Percentiles rank a stretch among this genome's conserved stretches.
Evolutionary conservation across 257 asterid genomes (phyloP).

Genomic region (Coffea eugenioides): DNA sequence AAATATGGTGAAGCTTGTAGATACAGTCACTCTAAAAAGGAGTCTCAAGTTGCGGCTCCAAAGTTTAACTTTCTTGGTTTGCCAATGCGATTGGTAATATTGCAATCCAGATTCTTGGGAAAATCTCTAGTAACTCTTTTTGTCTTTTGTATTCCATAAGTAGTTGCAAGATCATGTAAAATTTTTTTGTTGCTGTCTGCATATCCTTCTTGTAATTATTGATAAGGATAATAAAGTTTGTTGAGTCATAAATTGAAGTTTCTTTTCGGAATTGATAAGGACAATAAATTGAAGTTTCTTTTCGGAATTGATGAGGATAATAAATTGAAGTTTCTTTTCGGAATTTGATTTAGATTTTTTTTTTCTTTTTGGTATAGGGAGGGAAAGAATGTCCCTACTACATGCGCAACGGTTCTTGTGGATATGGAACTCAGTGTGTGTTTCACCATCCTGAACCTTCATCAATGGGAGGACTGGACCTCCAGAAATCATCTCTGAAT

Average conservation of each 20-base stretch:
- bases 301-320: neutral
- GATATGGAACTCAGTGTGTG: slow-evolving; percentile 34
- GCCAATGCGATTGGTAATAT: slow-evolving; percentile 64
- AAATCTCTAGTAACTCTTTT: slow-evolving; percentile 4
- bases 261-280: neutral
- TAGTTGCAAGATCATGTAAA: neutral
- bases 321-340: neutral
- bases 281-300: neutral
- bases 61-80: slow-evolving; percentile 69
- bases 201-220: neutral
- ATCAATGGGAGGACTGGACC: slow-evolving; percentile 17
- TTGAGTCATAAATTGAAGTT: neutral
- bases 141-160: neutral
- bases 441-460: slow-evolving; percentile 43
- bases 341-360: neutral
- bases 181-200: neutral
- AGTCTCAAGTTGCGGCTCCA: slow-evolving; percentile 28
- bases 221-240: neutral
- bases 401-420: slow-evolving; percentile 44
- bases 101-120: neutral
- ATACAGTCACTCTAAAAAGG: slow-evolving; percentile 50
- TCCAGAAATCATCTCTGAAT: slow-evolving; percentile 8
- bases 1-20: slow-evolving; percentile 64
- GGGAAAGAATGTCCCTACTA: slow-evolving; percentile 40
- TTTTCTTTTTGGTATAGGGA: slow-evolving; percentile 26